These are phyloP conservation scores for Pleurozium schreberi DNA, from an alignment of 225 moss, liverwort and hornwort genomes.

Conservation along the genomic window DNA sequence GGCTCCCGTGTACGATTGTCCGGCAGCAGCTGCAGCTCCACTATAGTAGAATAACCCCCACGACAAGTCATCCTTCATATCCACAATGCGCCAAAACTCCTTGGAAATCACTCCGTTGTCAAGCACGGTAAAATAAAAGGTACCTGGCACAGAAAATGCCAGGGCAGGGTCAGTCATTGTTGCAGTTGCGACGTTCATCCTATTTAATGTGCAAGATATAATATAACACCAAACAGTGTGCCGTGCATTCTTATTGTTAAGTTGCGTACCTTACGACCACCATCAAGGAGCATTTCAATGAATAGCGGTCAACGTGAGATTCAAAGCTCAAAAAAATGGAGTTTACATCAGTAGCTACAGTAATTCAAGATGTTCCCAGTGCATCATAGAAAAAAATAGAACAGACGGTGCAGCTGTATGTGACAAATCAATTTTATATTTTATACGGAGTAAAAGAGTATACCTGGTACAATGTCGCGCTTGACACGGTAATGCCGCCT, in stretches of 20 bases:
- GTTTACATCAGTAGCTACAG: not conserved
- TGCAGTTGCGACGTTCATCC: not conserved
- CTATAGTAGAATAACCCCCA: conserved; percentile 92
- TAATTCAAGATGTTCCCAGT: not conserved
- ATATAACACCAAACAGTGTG: not conserved
- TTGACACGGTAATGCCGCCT: conserved; percentile 81
- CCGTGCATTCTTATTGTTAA: not conserved
- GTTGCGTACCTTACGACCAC: not conserved
- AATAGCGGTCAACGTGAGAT: not conserved
- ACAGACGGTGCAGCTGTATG: too few relatives aligned
- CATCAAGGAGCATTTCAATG: not conserved
- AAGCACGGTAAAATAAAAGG: conserved; percentile 75
- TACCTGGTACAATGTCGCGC: conserved; percentile 46
- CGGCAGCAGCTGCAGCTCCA: conserved; percentile 71
- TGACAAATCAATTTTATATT: not conserved
- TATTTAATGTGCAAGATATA: not conserved
- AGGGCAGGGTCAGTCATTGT: not conserved
- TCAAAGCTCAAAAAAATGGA: not conserved
- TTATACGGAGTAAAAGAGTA: not conserved
- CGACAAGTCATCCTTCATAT: conserved; percentile 66
- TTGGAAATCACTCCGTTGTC: conserved; percentile 82
- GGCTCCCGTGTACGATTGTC: conserved; percentile 75
- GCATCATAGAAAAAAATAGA: too few relatives aligned
- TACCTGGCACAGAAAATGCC: conserved; percentile 23
- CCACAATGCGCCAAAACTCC: conserved; percentile 83